Conservation (phyloP, 352 stramenopile genomes). For the Pythium phragmitis region DNA sequence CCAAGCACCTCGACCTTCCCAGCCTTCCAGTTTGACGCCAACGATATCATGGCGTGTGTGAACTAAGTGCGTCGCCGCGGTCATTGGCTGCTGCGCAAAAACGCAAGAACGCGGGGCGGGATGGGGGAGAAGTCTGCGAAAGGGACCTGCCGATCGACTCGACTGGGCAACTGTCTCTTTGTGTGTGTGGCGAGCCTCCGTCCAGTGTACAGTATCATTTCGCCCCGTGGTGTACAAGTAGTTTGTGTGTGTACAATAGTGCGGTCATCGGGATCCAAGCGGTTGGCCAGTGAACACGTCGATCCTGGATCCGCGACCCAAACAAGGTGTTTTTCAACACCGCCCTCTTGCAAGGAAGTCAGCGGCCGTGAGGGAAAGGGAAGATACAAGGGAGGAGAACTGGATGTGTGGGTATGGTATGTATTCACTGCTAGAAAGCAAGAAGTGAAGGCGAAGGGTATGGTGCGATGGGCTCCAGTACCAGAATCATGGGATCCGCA, state of each 20-base stretch:
- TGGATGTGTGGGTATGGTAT: neutral
- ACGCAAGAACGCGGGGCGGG: too few species aligned
- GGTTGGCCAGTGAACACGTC: slow-evolving; percentile 20
- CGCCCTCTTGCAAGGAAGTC: slow-evolving; percentile 36
- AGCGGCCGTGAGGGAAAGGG: neutral
- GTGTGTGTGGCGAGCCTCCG: too few species aligned
- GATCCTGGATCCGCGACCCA: slow-evolving; percentile 12
- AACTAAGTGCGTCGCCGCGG: slow-evolving; percentile 34
- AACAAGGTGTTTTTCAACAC: slow-evolving; percentile 89
- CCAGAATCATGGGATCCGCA: neutral
- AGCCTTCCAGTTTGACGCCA: slow-evolving; percentile 77
- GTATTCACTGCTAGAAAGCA: neutral
- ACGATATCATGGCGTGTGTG: slow-evolving; percentile 89
- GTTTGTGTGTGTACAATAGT: slow-evolving; percentile 72
- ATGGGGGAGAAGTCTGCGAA: too few species aligned
- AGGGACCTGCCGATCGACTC: too few species aligned
- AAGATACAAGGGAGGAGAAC: neutral
- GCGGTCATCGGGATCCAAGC: neutral
- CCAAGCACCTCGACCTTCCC: slow-evolving; percentile 40
- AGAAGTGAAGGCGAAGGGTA: neutral
- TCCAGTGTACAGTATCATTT: slow-evolving; percentile 9
- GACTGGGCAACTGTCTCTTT: too few species aligned
- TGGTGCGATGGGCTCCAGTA: neutral
- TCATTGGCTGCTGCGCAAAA: slow-evolving; percentile 18
- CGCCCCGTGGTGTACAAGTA: slow-evolving; percentile 16